A percentile compares a stretch with the other conserved stretches of the same genome.
These are phyloP conservation scores for Thielaviopsis musarum DNA, from an alignment of 2,329 filamentous ascomycete genomes.

Conservation along the genomic window DNA sequence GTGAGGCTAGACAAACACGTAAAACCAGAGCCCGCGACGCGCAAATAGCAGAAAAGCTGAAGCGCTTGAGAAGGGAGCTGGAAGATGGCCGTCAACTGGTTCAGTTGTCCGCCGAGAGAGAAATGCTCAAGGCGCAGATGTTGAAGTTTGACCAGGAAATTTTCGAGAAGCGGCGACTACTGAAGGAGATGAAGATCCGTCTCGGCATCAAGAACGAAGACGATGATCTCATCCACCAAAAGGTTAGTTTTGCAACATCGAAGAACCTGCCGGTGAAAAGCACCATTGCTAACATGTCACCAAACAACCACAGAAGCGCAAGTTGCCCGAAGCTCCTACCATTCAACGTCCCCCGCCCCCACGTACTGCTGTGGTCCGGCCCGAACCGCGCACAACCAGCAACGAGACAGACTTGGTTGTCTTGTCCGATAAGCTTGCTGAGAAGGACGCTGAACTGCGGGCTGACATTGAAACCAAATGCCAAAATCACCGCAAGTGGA, in stretches of 20 bases:
- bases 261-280: conserved; percentile 14
- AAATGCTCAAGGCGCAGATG: conserved; percentile 61
- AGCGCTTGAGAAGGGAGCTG: conserved; percentile 75
- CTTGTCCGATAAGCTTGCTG: conserved; percentile 58
- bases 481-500: conserved; percentile 80
- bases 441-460: conserved; percentile 67
- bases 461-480: conserved; percentile 75
- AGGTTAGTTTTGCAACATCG: conserved; percentile 38
- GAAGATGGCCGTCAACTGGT: conserved; percentile 77
- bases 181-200: conserved; percentile 79
- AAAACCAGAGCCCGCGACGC: conserved; percentile 91
- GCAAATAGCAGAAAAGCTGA: conserved; percentile 86
- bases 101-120: conserved; percentile 60
- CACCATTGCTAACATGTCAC: conserved; percentile 21
- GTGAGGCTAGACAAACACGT: conserved; percentile 82
- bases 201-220: conserved; percentile 84
- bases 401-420: conserved; percentile 65
- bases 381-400: background rate
- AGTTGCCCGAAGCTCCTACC: conserved; percentile 37
- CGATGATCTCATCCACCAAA: conserved; percentile 87
- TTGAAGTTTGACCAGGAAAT: conserved; percentile 58
- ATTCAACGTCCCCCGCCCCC: conserved; percentile 43
- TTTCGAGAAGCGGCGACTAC: conserved; percentile 64
- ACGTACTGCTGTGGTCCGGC: conserved; percentile 42
- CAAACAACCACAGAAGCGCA: conserved; percentile 51